Conservation (phyloP, 108 stramenopile genomes). For the Aurantiochytrium sp. region DNA sequence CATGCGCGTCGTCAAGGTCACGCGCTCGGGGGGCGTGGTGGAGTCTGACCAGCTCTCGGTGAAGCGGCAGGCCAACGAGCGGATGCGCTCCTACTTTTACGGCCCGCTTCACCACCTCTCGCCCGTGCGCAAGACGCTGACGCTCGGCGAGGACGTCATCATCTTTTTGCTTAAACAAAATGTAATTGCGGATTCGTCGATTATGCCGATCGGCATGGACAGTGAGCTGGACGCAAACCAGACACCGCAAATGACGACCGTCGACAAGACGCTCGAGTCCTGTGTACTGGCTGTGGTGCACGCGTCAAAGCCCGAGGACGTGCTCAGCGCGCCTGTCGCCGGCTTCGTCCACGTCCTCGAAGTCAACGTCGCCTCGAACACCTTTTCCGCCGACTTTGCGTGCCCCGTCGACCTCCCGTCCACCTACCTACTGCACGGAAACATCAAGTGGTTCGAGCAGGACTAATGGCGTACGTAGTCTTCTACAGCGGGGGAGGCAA, state of each 20-base stretch:
- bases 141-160: neutral
- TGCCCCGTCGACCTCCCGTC: constrained; percentile 17
- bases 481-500: no score
- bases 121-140: neutral
- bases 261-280: neutral
- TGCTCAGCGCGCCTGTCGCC: neutral
- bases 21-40: neutral
- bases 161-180: neutral
- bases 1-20: neutral
- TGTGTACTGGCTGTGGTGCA: neutral
- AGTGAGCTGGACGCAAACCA: neutral
- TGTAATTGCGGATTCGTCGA: neutral
- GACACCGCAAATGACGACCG: neutral
- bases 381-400: neutral
- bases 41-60: neutral
- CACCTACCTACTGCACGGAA: neutral
- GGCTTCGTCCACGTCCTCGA: neutral
- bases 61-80: neutral
- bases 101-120: constrained; percentile 7
- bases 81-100: constrained; percentile 7
- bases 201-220: neutral
- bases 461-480: neutral
- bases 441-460: neutral
- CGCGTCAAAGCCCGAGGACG: neutral
- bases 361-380: neutral